Conservation (phyloP, 495 filamentous ascomycete species). For the Hyaloscypha hepaticicola region DNA sequence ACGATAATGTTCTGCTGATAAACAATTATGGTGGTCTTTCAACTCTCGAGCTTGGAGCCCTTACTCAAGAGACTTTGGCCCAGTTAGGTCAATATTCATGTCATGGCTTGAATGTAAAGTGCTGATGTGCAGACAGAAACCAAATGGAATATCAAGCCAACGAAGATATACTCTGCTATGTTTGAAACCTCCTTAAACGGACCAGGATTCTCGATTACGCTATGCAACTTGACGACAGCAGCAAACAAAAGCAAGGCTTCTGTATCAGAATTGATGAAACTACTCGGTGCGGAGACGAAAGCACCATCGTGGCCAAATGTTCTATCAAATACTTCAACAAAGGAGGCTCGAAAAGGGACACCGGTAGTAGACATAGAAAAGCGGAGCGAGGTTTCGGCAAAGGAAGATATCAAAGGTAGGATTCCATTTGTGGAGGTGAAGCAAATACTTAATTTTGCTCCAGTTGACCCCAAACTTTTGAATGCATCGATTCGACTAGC, state of each 20-base stretch:
- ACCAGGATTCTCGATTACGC: conserved; percentile 59
- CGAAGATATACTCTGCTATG: conserved; percentile 42
- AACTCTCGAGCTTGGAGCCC: conserved; percentile 57
- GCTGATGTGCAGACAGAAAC: conserved; percentile 28
- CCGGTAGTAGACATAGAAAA: conserved; percentile 21
- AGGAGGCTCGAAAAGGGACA: background rate
- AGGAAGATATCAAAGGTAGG: conserved; percentile 25
- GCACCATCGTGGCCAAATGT: conserved; percentile 39
- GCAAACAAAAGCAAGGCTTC: conserved; percentile 45
- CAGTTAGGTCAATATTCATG: conserved; percentile 39
- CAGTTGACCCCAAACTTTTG: conserved; percentile 43
- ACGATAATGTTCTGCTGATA: conserved; percentile 56
- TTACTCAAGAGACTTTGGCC: conserved; percentile 52
- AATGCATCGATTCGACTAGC: conserved; percentile 52
- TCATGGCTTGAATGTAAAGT: conserved; percentile 42
- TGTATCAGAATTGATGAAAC: conserved; percentile 48
- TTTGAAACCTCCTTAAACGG: conserved; percentile 63
- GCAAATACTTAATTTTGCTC: conserved; percentile 33
- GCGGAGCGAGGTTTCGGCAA: conserved; percentile 3
- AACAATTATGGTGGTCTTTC: conserved; percentile 66
- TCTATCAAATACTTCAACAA: conserved; percentile 25
- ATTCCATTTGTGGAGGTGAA: background rate
- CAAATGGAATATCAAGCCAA: conserved; percentile 37
- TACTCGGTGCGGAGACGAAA: conserved; percentile 53
- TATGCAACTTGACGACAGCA: conserved; percentile 54